phyloP scores from a whole-genome alignment of 2,329 filamentous ascomycete species.

The Fusarium devonianum region DNA sequence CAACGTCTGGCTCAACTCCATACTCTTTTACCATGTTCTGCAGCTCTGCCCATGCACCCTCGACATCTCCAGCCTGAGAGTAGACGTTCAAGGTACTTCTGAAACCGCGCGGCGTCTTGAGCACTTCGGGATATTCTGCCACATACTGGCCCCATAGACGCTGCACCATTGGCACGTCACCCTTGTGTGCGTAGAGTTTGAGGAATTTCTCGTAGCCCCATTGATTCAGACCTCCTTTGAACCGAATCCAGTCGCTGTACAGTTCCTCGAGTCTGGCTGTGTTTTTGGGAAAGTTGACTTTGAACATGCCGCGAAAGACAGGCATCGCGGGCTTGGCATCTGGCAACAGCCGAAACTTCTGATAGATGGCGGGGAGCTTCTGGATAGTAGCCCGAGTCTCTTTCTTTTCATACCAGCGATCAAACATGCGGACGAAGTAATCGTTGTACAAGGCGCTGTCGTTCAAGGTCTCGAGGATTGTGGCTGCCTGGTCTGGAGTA shows the following conservation, averaged over 20 bases:
- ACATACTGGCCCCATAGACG: slow-evolving; percentile 56
- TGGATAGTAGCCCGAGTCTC: slow-evolving; percentile 42
- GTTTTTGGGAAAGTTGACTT: slow-evolving; percentile 49
- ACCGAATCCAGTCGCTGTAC: slow-evolving; percentile 57
- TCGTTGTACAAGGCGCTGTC: slow-evolving; percentile 53
- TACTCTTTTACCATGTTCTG: slow-evolving; percentile 65
- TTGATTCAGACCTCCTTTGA: slow-evolving; percentile 50
- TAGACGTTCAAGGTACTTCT: slow-evolving; percentile 74
- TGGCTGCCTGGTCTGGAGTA: slow-evolving; percentile 43
- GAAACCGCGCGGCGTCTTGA: slow-evolving; percentile 50
- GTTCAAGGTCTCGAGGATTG: slow-evolving; percentile 51
- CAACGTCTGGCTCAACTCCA: slow-evolving; percentile 61
- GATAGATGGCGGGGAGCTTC: slow-evolving; percentile 54
- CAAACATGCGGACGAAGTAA: slow-evolving; percentile 50
- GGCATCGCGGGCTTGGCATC: slow-evolving; percentile 46
- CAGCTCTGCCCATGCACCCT: slow-evolving; percentile 67
- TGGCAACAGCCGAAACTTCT: slow-evolving; percentile 53
- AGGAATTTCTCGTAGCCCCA: slow-evolving; percentile 59
- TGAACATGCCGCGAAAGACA: slow-evolving; percentile 56
- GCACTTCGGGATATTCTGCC: slow-evolving; percentile 45
- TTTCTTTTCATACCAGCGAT: slow-evolving; percentile 40
- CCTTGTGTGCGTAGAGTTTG: slow-evolving; percentile 56
- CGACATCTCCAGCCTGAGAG: slow-evolving; percentile 71
- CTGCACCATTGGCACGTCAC: slow-evolving; percentile 56
- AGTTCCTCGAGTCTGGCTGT: slow-evolving; percentile 54